A percentile compares a stretch with the other conserved stretches of the same genome.
phyloP scores from a whole-genome alignment of 768 basidiomycete species.

The Boletus huronensis region DNA sequence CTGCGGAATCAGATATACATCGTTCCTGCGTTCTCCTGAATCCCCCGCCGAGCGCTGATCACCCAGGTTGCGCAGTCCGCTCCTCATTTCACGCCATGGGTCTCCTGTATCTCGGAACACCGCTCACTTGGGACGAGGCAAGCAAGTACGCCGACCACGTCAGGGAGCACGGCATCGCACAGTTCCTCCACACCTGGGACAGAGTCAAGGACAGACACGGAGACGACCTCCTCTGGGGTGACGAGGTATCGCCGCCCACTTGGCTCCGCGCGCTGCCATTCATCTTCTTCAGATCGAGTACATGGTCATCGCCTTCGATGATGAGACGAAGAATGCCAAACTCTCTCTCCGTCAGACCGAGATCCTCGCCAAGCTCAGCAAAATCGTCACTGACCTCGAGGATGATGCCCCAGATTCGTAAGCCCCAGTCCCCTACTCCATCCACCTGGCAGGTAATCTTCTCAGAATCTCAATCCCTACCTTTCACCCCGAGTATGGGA shows the following conservation, averaged over 20 bases:
- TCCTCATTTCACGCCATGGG: slow-evolving; percentile 59
- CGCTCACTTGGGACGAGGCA: slow-evolving; percentile 87
- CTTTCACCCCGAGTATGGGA: slow-evolving; percentile 97
- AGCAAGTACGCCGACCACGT: slow-evolving; percentile 88
- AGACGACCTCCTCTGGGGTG: slow-evolving; percentile 95
- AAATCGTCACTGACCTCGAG: slow-evolving; percentile 64
- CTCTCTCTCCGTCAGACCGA: slow-evolving; percentile 94
- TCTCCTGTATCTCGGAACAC: slow-evolving; percentile 87
- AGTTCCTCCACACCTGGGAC: slow-evolving; percentile 93
- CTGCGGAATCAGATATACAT: slow-evolving; percentile 2
- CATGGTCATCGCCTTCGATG: slow-evolving; percentile 87
- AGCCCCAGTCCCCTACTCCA: slow-evolving; percentile 23
- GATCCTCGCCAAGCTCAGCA: slow-evolving; percentile 76
- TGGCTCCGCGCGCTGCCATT: neutral
- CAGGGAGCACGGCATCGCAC: slow-evolving; percentile 86
- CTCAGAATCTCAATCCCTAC: slow-evolving; percentile 72
- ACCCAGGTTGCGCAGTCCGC: slow-evolving; percentile 12
- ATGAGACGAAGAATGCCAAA: slow-evolving; percentile 72
- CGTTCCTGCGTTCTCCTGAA: neutral
- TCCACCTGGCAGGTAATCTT: neutral
- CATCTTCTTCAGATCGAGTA: slow-evolving; percentile 75
- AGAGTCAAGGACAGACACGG: slow-evolving; percentile 86
- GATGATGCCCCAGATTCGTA: slow-evolving; percentile 51
- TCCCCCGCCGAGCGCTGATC: neutral
- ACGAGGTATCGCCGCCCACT: slow-evolving; percentile 65